phyloP scores from a whole-genome alignment of 148 eudicot species.

The Camellia japonica region DNA sequence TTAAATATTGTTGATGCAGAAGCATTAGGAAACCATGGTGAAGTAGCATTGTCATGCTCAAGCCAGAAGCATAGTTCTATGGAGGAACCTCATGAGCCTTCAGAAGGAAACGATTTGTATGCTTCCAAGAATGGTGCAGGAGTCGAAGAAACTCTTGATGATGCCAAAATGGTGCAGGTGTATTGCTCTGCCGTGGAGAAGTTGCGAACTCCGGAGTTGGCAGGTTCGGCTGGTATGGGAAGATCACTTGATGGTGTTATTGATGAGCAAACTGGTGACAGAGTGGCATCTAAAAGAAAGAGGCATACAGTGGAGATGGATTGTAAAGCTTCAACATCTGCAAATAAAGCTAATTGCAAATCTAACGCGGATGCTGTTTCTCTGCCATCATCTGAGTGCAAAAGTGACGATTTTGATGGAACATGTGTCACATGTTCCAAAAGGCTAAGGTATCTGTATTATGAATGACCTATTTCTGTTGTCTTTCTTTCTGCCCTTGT shows the following conservation, averaged over 20 bases:
- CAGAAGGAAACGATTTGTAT: slow-evolving; percentile 17
- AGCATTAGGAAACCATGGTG: neutral
- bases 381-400: slow-evolving; percentile 11
- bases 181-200: slow-evolving; percentile 20
- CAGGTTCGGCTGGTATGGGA: slow-evolving; percentile 8
- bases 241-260: slow-evolving; percentile 19
- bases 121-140: neutral
- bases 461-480: neutral
- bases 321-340: neutral
- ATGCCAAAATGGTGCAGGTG: slow-evolving; percentile 11
- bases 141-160: slow-evolving; percentile 14
- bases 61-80: neutral
- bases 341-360: neutral
- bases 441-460: slow-evolving; percentile 16
- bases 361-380: slow-evolving; percentile 17
- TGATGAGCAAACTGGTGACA: slow-evolving; percentile 14
- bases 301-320: neutral
- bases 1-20: neutral
- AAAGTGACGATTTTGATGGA: neutral
- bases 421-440: neutral
- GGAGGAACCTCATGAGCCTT: neutral
- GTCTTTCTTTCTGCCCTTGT: neutral
- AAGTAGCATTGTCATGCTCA: neutral
- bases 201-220: slow-evolving; percentile 21
- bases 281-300: slow-evolving; percentile 16